Conservation (phyloP, 2,329 filamentous ascomycete genomes). For the Fusarium denticulatum region DNA sequence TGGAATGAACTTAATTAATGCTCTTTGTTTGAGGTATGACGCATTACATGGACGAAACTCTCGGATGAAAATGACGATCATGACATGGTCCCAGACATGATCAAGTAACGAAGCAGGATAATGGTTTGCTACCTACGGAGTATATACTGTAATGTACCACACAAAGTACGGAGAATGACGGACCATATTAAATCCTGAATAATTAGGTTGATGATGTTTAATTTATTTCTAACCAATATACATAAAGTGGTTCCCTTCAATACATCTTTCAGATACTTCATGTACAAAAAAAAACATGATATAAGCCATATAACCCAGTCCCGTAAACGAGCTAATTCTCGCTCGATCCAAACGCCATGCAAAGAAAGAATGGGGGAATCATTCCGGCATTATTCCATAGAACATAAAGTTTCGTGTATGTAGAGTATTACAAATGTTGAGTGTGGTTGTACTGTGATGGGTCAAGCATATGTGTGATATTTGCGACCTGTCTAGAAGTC, state of each 20-base stretch:
- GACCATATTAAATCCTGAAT: not conserved
- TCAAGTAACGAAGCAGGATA: not conserved
- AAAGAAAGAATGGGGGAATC: constrained; percentile 27
- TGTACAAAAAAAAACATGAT: not conserved
- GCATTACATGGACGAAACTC: not conserved
- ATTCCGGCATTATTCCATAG: constrained; percentile 25
- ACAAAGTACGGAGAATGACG: not conserved
- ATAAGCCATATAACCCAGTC: not conserved
- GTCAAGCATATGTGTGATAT: not conserved
- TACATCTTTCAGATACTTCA: not conserved
- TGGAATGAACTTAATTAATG: not conserved
- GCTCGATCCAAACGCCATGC: constrained; percentile 28
- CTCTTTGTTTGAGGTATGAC: constrained; percentile 3
- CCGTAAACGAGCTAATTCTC: not conserved
- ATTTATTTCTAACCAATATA: not conserved
- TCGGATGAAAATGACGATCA: not conserved
- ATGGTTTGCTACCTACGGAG: no score
- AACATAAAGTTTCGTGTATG: not conserved
- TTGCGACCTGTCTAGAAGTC: constrained; percentile 11
- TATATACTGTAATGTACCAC: no score
- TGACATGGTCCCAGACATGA: not conserved
- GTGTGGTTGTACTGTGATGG: not conserved
- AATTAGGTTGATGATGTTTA: not conserved
- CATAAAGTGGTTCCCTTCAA: not conserved
- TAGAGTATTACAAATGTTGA: not conserved